These are phyloP conservation scores for Zygnema circumcarinatum DNA, from an alignment of 139 green algal species.

Conservation along the genomic window DNA sequence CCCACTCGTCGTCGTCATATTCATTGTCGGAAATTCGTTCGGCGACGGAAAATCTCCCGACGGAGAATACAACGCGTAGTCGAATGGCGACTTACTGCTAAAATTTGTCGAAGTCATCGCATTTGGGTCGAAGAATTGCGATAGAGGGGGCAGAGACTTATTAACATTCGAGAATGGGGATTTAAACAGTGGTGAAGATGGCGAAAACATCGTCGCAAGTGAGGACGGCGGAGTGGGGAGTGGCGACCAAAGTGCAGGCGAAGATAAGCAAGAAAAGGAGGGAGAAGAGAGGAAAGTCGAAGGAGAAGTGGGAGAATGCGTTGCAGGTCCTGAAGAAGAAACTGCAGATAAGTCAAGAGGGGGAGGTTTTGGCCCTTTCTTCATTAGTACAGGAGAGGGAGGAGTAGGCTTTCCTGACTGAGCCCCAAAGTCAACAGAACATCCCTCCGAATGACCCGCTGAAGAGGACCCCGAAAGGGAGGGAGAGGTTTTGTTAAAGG, in stretches of 20 bases:
- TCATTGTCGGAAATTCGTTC: too few relatives aligned
- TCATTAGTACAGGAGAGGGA: neutral
- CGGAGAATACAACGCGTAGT: neutral
- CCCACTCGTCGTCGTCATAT: too few relatives aligned
- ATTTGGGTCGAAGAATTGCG: neutral
- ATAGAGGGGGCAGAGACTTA: neutral
- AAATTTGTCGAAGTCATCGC: too few relatives aligned
- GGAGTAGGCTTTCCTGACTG: neutral
- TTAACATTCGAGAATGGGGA: conserved; percentile 4
- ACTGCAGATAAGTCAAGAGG: conserved; percentile 16
- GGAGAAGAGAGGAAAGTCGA: conserved; percentile 3
- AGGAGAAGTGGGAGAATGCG: neutral
- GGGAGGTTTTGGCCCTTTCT: neutral
- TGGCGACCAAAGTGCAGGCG: neutral
- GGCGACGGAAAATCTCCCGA: neutral
- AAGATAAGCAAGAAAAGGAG: conserved; percentile 8
- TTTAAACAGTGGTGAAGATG: neutral
- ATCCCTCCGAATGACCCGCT: too few relatives aligned
- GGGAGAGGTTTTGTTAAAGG: too few relatives aligned
- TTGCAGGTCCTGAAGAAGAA: neutral
- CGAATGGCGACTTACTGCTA: neutral
- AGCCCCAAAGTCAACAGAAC: too few relatives aligned
- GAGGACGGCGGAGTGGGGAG: neutral
- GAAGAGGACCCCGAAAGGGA: too few relatives aligned
- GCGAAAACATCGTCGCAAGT: neutral